Conservation (phyloP, 768 basidiomycete species). For the Russula earlei region DNA sequence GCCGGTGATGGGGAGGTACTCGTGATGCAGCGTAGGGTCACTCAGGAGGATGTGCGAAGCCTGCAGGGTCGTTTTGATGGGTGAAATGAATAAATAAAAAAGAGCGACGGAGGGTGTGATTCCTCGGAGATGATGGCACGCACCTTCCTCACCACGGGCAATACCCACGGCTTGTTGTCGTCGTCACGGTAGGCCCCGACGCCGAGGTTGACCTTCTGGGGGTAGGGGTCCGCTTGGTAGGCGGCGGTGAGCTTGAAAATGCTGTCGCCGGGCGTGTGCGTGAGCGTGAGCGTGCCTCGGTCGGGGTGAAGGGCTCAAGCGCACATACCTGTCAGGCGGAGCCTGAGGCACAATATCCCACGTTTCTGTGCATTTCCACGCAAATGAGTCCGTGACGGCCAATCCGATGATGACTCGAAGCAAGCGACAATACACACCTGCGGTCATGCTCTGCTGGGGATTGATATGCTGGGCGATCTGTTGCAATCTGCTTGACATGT, state of each 20-base stretch:
- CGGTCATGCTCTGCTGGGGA: slow-evolving; percentile 24
- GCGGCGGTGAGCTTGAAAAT: slow-evolving; percentile 88
- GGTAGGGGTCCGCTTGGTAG: slow-evolving; percentile 70
- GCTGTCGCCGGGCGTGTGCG: slow-evolving; percentile 38
- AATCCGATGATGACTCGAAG: neutral
- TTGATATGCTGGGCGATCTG: slow-evolving; percentile 49
- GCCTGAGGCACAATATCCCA: slow-evolving; percentile 76
- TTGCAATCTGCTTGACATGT: slow-evolving; percentile 50
- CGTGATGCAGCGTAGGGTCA: slow-evolving; percentile 74
- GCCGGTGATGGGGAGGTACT: slow-evolving; percentile 88
- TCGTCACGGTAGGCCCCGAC: slow-evolving; percentile 92
- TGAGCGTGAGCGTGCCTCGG: slow-evolving; percentile 10
- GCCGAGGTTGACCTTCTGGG: slow-evolving; percentile 82
- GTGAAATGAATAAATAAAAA: neutral
- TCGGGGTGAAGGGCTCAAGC: neutral
- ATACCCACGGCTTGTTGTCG: slow-evolving; percentile 80
- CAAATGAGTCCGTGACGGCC: slow-evolving; percentile 3
- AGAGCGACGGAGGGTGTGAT: too few relatives aligned
- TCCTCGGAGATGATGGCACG: slow-evolving; percentile 29
- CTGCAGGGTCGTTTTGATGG: too few relatives aligned
- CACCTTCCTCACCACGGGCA: slow-evolving; percentile 90
- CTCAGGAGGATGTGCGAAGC: slow-evolving; percentile 62
- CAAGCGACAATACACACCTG: slow-evolving; percentile 36
- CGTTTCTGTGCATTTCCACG: slow-evolving; percentile 36
- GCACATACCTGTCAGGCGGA: slow-evolving; percentile 70